phyloP scores from a whole-genome alignment of 2,329 filamentous ascomycete genomes.

The Capronia americana region DNA sequence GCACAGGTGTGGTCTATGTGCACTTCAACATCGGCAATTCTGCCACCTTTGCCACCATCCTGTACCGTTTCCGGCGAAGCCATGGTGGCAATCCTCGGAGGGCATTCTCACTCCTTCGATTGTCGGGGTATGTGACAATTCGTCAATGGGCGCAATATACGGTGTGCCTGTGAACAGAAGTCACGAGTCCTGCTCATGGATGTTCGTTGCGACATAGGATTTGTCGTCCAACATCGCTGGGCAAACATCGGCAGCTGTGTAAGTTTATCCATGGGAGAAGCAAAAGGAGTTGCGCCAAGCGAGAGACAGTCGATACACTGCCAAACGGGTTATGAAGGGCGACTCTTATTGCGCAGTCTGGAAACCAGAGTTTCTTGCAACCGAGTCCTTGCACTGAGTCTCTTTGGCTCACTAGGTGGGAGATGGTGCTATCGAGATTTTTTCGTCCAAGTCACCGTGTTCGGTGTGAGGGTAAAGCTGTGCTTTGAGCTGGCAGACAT shows the following conservation, averaged over 20 bases:
- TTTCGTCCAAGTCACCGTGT: background rate
- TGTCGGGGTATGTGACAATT: background rate
- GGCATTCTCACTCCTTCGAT: background rate
- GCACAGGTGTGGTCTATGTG: background rate
- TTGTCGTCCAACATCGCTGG: background rate
- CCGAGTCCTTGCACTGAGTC: background rate
- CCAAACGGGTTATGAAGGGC: background rate
- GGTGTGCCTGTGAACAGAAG: background rate
- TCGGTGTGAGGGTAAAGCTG: slow-evolving; percentile 4
- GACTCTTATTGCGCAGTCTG: too few relatives aligned
- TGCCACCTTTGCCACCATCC: background rate
- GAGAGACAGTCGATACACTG: background rate
- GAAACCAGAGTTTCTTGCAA: background rate
- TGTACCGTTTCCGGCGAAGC: background rate
- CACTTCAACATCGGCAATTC: background rate
- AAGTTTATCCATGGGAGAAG: too few relatives aligned
- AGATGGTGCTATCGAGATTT: background rate
- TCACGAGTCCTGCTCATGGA: background rate
- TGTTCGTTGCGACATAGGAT: background rate
- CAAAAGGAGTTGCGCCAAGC: background rate
- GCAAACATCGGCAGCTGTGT: background rate
- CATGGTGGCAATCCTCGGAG: background rate
- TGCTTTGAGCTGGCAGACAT: slow-evolving; percentile 1
- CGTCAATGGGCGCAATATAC: background rate
- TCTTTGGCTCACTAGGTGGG: too few relatives aligned